phyloP scores from a whole-genome alignment of 371 early-diverging fungal species.

The Conidiobolus incongruus region DNA sequence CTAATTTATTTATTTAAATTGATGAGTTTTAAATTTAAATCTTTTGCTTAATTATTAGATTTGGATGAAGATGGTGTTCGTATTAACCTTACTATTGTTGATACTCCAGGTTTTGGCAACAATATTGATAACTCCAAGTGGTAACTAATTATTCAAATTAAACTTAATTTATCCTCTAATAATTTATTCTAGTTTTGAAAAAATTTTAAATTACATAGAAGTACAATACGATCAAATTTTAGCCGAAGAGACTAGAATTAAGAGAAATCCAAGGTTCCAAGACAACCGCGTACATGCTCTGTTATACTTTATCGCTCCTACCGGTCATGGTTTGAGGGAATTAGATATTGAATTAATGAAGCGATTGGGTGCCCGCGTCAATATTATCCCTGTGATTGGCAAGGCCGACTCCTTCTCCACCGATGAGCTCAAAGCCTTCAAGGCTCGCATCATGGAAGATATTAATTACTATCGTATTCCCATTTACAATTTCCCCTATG shows the following conservation, averaged over 20 bases:
- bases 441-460: slow-evolving; percentile 78
- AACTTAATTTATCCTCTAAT: too few relatives aligned
- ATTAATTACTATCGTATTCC: slow-evolving; percentile 82
- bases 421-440: slow-evolving; percentile 50
- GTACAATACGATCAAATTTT: slow-evolving; percentile 87
- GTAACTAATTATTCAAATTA: slow-evolving; percentile 11
- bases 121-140: slow-evolving; percentile 59
- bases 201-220: slow-evolving; percentile 84
- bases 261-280: slow-evolving; percentile 90
- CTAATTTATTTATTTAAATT: background rate
- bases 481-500: slow-evolving; percentile 62
- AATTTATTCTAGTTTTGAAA: slow-evolving; percentile 24
- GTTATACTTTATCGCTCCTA: slow-evolving; percentile 94
- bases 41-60: too few relatives aligned
- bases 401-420: slow-evolving; percentile 60
- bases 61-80: slow-evolving; percentile 90
- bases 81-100: slow-evolving; percentile 66
- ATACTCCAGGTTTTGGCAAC: slow-evolving; percentile 97
- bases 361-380: slow-evolving; percentile 71
- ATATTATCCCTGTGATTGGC: slow-evolving; percentile 83
- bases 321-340: slow-evolving; percentile 90
- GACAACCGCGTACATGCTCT: slow-evolving; percentile 95
- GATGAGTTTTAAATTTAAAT: background rate
- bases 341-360: slow-evolving; percentile 95
- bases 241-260: slow-evolving; percentile 79